A percentile compares a stretch with the other conserved stretches of the same genome.
Evolutionary conservation across 495 filamentous ascomycete genomes (phyloP).

Genomic region (Lentithecium fluviatile): DNA sequence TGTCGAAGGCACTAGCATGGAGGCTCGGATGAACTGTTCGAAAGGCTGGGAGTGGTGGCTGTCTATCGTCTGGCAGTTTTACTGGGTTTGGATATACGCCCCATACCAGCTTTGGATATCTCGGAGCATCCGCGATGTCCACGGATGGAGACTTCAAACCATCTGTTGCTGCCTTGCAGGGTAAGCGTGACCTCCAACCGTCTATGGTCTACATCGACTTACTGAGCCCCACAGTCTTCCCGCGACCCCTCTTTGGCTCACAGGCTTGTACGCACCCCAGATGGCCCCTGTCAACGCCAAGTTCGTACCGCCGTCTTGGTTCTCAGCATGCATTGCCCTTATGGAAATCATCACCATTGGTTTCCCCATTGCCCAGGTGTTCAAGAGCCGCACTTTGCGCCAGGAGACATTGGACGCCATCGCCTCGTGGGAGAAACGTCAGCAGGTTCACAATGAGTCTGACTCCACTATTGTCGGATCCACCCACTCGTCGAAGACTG

Average conservation of each 20-base stretch:
- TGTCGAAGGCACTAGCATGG: constrained; percentile 43
- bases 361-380: constrained; percentile 20
- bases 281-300: constrained; percentile 57
- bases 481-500: constrained; percentile 27
- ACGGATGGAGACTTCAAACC: constrained; percentile 68
- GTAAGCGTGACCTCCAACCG: constrained; percentile 39
- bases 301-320: constrained; percentile 60
- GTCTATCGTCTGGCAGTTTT: constrained; percentile 60
- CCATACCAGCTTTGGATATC: constrained; percentile 49
- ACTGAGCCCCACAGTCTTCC: constrained; percentile 50
- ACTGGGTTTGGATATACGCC: constrained; percentile 63
- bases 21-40: constrained; percentile 37
- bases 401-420: constrained; percentile 49
- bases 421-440: constrained; percentile 41
- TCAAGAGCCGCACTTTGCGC: constrained; percentile 8
- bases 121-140: constrained; percentile 59
- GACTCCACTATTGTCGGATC: constrained; percentile 39
- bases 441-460: constrained; percentile 31
- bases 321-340: constrained; percentile 43
- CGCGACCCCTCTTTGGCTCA: constrained; percentile 66
- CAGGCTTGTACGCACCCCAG: constrained; percentile 56
- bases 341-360: constrained; percentile 13
- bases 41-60: constrained; percentile 68
- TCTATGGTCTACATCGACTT: background rate
- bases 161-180: constrained; percentile 58